A percentile compares a stretch with the other conserved stretches of the same genome.
Evolutionary conservation across 2,329 filamentous ascomycete species (phyloP).

Genomic region (Lachnellula occidentalis): DNA sequence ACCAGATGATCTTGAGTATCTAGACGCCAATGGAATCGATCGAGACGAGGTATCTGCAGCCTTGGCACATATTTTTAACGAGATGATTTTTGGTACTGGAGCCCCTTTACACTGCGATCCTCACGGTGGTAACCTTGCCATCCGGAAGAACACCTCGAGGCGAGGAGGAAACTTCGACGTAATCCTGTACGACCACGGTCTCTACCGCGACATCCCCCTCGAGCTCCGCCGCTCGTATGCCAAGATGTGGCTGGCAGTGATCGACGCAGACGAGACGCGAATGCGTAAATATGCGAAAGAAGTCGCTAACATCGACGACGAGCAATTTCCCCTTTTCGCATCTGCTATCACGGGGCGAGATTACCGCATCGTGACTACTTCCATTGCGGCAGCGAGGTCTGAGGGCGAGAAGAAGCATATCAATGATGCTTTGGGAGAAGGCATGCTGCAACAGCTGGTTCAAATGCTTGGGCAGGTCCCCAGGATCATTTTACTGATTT

Average conservation of each 20-base stretch:
- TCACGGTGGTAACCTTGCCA: conserved; percentile 92
- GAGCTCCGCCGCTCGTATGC: conserved; percentile 79
- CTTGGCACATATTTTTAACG: conserved; percentile 90
- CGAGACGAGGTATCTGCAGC: conserved; percentile 92
- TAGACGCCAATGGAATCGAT: conserved; percentile 83
- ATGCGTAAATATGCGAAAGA: conserved; percentile 90
- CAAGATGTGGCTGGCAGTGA: conserved; percentile 94
- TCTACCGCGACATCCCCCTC: conserved; percentile 87
- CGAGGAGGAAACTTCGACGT: conserved; percentile 80
- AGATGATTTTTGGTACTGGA: conserved; percentile 93
- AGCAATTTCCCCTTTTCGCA: conserved; percentile 91
- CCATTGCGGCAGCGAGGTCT: conserved; percentile 52
- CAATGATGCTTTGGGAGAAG: conserved; percentile 75
- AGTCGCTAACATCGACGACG: conserved; percentile 81
- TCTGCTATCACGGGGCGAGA: conserved; percentile 94
- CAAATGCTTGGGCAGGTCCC: conserved; percentile 85
- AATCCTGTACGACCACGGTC: conserved; percentile 91
- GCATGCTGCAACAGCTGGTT: conserved; percentile 82
- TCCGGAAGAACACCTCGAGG: conserved; percentile 67
- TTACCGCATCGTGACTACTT: conserved; percentile 65
- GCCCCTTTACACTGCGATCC: conserved; percentile 95
- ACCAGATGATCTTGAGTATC: conserved; percentile 80
- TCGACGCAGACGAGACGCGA: conserved; percentile 75
- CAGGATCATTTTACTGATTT: conserved; percentile 84
- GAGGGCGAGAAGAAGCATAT: conserved; percentile 81